Evolutionary conservation across 768 basidiomycete genomes (phyloP).

Genomic region (Boletus vinaceobasis): DNA sequence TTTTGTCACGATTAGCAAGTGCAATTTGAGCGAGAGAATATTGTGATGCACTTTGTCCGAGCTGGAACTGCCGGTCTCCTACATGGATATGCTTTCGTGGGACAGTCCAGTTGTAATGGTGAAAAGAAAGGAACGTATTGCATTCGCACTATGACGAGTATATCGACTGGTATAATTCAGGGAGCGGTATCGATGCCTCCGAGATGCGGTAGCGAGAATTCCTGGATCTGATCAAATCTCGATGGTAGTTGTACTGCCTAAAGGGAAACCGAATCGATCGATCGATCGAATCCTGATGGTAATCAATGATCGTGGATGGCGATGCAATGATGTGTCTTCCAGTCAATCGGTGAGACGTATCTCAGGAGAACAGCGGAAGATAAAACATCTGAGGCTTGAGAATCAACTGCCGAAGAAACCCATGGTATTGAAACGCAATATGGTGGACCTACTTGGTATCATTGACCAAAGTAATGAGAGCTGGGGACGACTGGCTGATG

Average conservation of each 20-base stretch:
- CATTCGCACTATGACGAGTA: not conserved
- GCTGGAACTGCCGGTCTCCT: not conserved
- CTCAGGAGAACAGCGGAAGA: no score
- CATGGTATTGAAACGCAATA: not conserved
- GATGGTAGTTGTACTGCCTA: no score
- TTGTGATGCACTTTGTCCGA: not conserved
- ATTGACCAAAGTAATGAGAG: not conserved
- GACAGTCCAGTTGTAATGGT: not conserved
- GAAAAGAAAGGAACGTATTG: not conserved
- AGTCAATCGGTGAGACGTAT: no score
- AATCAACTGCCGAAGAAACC: not conserved
- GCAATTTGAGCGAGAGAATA: no score
- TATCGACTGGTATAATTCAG: not conserved
- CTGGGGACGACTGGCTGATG: no score
- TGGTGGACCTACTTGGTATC: not conserved
- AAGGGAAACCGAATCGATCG: no score
- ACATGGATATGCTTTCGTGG: no score
- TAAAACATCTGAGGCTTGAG: not conserved
- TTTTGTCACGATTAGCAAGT: not conserved
- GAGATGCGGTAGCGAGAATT: not conserved
- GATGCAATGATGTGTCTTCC: not conserved
- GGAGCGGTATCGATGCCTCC: no score
- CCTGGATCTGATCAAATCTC: not conserved
- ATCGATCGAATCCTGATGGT: no score
- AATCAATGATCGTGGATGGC: no score